Conservation (phyloP, 129 eudicot genomes). For the Flaveria ramosissima region DNA sequence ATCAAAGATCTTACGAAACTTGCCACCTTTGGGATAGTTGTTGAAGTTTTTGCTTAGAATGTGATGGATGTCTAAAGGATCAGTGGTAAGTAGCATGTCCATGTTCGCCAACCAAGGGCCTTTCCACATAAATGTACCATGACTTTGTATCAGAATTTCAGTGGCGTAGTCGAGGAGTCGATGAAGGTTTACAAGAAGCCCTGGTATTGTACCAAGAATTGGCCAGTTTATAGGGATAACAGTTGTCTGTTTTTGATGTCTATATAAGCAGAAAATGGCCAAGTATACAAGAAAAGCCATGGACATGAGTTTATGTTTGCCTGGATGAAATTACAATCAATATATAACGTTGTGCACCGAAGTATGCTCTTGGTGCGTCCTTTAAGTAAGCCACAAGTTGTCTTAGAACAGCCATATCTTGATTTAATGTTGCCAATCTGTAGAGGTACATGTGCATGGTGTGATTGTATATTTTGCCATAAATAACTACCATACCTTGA, state of each 20-base stretch:
- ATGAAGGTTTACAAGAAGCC: slow-evolving; percentile 28
- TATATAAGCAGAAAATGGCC: not conserved
- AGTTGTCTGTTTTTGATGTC: not conserved
- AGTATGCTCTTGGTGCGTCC: not conserved
- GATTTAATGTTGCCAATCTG: too few species aligned
- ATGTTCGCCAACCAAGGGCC: slow-evolving; percentile 49
- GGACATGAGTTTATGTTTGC: not conserved
- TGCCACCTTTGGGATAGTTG: too few species aligned
- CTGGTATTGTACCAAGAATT: slow-evolving; percentile 37
- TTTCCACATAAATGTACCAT: slow-evolving; percentile 33
- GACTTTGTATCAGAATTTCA: slow-evolving; percentile 12
- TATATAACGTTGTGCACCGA: too few species aligned
- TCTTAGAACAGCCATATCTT: not conserved
- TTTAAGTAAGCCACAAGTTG: not conserved
- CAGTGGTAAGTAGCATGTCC: slow-evolving; percentile 40
- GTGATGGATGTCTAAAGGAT: slow-evolving; percentile 43
- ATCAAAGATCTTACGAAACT: too few species aligned
- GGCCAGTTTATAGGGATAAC: slow-evolving; percentile 39
- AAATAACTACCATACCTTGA: too few species aligned
- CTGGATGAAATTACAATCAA: too few species aligned
- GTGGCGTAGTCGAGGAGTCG: slow-evolving; percentile 39
- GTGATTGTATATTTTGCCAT: too few species aligned
- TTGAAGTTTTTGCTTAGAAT: slow-evolving; percentile 28
- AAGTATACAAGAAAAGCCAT: slow-evolving; percentile 1
- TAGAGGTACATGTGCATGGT: too few species aligned